Conservation (phyloP, 2,329 filamentous ascomycete genomes). For the Apiospora marii region DNA sequence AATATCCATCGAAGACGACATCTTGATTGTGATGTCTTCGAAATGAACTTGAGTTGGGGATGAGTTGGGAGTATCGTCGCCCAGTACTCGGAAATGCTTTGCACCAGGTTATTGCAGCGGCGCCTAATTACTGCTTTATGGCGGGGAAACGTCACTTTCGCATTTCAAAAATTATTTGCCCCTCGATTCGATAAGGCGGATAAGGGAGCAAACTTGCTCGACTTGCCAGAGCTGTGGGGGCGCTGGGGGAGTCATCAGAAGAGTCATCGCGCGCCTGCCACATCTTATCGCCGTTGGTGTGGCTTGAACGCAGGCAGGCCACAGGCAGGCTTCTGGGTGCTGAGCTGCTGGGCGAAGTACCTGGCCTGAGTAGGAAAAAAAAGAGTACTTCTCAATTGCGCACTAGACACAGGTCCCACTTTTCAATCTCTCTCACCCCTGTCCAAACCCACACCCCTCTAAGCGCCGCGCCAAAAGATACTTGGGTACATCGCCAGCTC, state of each 20-base stretch:
- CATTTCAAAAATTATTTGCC: constrained; percentile 21
- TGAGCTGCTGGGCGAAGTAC: background rate
- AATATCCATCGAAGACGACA: constrained; percentile 62
- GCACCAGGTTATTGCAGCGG: constrained; percentile 7
- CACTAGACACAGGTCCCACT: background rate
- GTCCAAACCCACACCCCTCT: background rate
- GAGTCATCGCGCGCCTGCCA: constrained; percentile 3
- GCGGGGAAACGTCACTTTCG: constrained; percentile 21
- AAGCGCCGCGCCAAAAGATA: constrained; percentile 7
- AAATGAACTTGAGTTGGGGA: background rate
- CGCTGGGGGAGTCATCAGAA: background rate
- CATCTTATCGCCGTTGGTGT: constrained; percentile 4
- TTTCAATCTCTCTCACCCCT: background rate
- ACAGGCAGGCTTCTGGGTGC: constrained; percentile 12
- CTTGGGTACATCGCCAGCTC: background rate
- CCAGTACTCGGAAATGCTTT: constrained; percentile 18
- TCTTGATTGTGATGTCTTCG: constrained; percentile 39
- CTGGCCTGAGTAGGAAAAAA: background rate
- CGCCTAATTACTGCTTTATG: background rate
- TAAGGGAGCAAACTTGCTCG: background rate
- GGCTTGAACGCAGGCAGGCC: constrained; percentile 8
- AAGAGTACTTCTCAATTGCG: background rate
- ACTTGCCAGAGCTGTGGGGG: background rate
- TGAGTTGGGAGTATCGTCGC: constrained; percentile 15
- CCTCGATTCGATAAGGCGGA: constrained; percentile 20